Base-by-base conservation (phyloP, 1,139 yeast species). In the Hansenula sp. region DNA sequence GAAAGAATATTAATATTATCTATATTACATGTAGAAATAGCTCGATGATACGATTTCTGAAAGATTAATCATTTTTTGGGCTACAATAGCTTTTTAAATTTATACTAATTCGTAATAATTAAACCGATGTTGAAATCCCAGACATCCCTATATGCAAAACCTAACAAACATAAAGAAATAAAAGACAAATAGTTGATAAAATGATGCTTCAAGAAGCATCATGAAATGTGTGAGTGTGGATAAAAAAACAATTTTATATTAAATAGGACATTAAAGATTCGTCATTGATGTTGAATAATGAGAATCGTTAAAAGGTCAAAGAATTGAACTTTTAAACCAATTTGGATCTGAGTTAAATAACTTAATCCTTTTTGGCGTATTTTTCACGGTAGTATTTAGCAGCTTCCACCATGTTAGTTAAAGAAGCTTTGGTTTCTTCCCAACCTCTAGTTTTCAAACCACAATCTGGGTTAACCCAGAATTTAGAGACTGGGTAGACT, bases 381-480 rank as follows among this genome's bases (percentile, higher is more conserved):
- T 76, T 68, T 63, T 69, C 90, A 76, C 98, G 90, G 93, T 77
- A 90, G 74, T 79, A 79, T 81, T 91, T 90, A 67, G 99, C 98
- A 67, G 99, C 98, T 60, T 86, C 91, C 70, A 93, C 99, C 99
- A 93, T 93, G 77, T 93, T 88, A 70, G 94, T 85, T 74, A 93
- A 85, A 55, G 91, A 84, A 63, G 80, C 79, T 74, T 81, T 76
- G 62, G 89, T 86, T 79, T 88, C 96, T 57, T 84, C 84, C 96
- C 96, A 87, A 59, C 91, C 93, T 80, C 96, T 85, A 69, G 96
- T 88, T 86, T 91, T 91, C 73, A 91, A 82, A 83, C 99, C 99
- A 84, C 99, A 93, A 79, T 93, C 99, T 66, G 99, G 99, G 94
- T 93, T 93, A 67, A 93, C 94, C 98, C 98, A 93, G 83, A 93